Evolutionary conservation across 2,329 filamentous ascomycete species (phyloP).

Genomic region (Trichoderma citrinoviride): DNA sequence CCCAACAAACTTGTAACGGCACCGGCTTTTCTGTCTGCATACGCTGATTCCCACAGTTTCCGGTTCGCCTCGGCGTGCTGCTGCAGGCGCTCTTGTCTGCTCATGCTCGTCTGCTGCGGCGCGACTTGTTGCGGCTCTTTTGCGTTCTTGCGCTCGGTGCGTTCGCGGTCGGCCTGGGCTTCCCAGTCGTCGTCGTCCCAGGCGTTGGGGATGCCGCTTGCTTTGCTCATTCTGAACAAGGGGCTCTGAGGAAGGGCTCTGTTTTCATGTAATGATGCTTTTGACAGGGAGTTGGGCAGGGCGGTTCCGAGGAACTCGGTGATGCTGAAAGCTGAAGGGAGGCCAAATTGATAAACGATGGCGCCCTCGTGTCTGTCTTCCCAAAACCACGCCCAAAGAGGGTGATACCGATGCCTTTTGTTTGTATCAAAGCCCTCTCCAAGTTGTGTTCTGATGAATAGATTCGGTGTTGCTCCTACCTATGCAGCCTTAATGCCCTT

Average conservation of each 20-base stretch:
- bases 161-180: slow-evolving; percentile 69
- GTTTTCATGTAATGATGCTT: too few relatives aligned
- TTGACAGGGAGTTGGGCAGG: too few relatives aligned
- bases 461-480: background rate
- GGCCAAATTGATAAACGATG: too few relatives aligned
- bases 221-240: slow-evolving; percentile 40
- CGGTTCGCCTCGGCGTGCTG: slow-evolving; percentile 81
- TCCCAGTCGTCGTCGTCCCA: slow-evolving; percentile 96
- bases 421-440: background rate
- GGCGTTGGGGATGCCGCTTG: slow-evolving; percentile 60
- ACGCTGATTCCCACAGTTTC: slow-evolving; percentile 88
- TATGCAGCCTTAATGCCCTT: background rate
- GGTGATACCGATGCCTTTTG: background rate
- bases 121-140: slow-evolving; percentile 34
- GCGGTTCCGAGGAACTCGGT: too few relatives aligned
- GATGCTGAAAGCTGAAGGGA: too few relatives aligned
- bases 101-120: slow-evolving; percentile 48
- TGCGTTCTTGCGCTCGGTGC: slow-evolving; percentile 38
- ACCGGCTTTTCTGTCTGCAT: slow-evolving; percentile 33
- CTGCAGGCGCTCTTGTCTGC: slow-evolving; percentile 73
- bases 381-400: too few relatives aligned
- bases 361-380: too few relatives aligned
- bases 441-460: background rate
- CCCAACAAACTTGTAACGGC: slow-evolving; percentile 5
- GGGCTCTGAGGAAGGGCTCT: background rate